Evolutionary conservation across 2,329 filamentous ascomycete genomes (phyloP).

Genomic region (Parafenestella ontariensis): DNA sequence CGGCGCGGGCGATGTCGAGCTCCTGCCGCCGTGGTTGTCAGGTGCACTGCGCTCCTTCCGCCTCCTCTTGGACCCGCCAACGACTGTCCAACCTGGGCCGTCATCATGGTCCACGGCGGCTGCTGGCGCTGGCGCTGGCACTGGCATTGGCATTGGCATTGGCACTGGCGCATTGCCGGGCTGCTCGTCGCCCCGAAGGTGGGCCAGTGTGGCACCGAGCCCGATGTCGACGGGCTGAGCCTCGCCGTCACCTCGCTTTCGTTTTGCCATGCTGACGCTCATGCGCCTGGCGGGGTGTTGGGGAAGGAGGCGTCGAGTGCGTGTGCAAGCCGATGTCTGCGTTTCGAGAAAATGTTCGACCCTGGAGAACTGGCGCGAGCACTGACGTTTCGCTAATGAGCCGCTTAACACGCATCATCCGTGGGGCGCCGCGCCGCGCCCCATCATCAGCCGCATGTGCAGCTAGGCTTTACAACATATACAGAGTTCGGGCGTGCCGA

Average conservation of each 20-base stretch:
- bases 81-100: constrained; percentile 40
- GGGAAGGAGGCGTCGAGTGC: neutral
- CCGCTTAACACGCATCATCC: neutral
- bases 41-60: constrained; percentile 20
- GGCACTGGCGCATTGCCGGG: constrained; percentile 14
- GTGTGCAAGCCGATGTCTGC: neutral
- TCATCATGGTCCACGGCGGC: constrained; percentile 16
- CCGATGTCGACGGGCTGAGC: constrained; percentile 31
- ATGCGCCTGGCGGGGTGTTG: constrained; percentile 6
- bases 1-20: constrained; percentile 5
- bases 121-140: too few relatives aligned
- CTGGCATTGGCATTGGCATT: too few relatives aligned
- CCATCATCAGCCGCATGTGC: too few relatives aligned
- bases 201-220: constrained; percentile 39
- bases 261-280: constrained; percentile 36
- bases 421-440: too few relatives aligned
- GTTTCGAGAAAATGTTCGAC: neutral
- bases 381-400: neutral
- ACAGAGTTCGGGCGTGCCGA: too few relatives aligned
- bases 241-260: constrained; percentile 34
- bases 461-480: too few relatives aligned
- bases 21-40: constrained; percentile 4
- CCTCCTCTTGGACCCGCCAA: constrained; percentile 33
- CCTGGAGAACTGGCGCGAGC: too few relatives aligned
- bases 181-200: constrained; percentile 28